Evolutionary conservation across 2,329 filamentous ascomycete genomes (phyloP), one percentile per base, ranked within the genome.

Genomic region (Penicillium sp.): DNA sequence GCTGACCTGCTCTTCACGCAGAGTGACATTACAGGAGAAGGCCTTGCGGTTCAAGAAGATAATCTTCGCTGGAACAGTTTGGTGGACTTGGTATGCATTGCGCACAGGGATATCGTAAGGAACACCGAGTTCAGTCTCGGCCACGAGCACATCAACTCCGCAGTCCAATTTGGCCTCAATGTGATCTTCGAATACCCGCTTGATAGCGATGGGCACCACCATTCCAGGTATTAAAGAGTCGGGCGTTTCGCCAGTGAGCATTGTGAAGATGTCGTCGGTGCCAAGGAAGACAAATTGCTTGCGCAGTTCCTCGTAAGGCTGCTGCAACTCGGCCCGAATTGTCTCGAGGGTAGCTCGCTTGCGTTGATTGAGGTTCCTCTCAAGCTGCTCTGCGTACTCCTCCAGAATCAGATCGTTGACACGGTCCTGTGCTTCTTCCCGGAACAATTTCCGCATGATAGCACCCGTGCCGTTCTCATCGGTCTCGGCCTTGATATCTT

Each of bases 281-380:
- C 76, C 77, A 34, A 95, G 75, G 42, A 80, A 72, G 37, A 81
- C 79, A 65, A 95, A 96, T 56, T 85, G 84, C 60, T 88, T 86
- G 38, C 93, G 84, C 48, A 99, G 78, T 69, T 99, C 93, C 72
- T 99, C 93, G 67, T 95, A 99, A 0, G 93, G 91, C 16, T 87
- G 85, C 63, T 93, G 88, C 42, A 99, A 76, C 71, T 99, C 93
- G 13, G 89, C 91, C 55, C 93, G 88, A 64, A 99, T 99, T 0
- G 90, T 95, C 71, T 99, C 93, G 11, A 99, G 79, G 1, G 93
- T 99, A 1, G 92, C 92, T 50, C 93, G 88, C 76, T 99, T 99
- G 58, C 88, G 84, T 68, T 96, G 91, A 62, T 89, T 90, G 67
- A 95, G 91, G 62, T 95, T 95, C 58, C 82, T 86, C 74, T 96